phyloP scores from a whole-genome alignment of 2,329 filamentous ascomycete species.

The Cadophora sp. region DNA sequence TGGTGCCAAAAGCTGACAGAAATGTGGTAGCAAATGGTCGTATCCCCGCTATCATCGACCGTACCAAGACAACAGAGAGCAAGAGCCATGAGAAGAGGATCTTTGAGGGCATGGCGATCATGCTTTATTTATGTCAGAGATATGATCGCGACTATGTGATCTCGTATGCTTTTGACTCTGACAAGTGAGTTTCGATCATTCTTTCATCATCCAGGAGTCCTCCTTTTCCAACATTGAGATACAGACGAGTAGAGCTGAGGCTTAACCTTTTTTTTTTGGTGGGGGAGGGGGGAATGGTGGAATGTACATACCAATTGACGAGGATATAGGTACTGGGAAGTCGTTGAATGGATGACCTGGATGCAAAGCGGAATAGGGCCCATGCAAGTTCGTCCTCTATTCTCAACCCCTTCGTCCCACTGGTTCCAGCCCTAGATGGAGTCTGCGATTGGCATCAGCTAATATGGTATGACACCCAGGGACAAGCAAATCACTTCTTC shows the following conservation, averaged over 20 bases:
- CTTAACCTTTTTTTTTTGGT: not conserved
- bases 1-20: too few relatives aligned
- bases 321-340: constrained; percentile 74
- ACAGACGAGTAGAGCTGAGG: too few relatives aligned
- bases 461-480: too few relatives aligned
- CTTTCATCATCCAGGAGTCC: too few relatives aligned
- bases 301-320: not conserved
- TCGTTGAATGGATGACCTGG: constrained; percentile 71
- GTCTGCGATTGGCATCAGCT: too few relatives aligned
- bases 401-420: too few relatives aligned
- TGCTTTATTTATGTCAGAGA: constrained; percentile 79
- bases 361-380: constrained; percentile 76
- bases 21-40: constrained; percentile 78
- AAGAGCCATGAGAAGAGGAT: constrained; percentile 65
- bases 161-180: constrained; percentile 71
- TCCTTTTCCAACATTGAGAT: too few relatives aligned
- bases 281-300: not conserved
- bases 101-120: constrained; percentile 82
- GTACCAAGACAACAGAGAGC: constrained; percentile 67
- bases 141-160: constrained; percentile 84
- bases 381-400: constrained; percentile 57
- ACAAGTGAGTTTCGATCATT: constrained; percentile 22
- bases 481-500: constrained; percentile 74
- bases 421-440: too few relatives aligned
- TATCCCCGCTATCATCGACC: constrained; percentile 84